phyloP scores from a whole-genome alignment of 192 early-diverging fungal genomes.

The Backusella australiensis region DNA sequence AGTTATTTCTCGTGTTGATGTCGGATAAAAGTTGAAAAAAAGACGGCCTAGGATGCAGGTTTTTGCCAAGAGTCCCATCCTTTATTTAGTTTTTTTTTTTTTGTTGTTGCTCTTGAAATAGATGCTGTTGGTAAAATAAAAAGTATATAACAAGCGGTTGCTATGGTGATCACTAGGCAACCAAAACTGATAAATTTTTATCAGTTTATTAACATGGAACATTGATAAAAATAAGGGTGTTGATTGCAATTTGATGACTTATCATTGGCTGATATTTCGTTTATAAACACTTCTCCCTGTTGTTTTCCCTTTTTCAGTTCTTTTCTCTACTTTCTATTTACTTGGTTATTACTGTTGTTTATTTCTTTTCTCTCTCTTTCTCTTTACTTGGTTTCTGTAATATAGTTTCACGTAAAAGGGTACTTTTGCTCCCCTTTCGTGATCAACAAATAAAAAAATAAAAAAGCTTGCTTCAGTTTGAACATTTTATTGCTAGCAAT shows the following conservation, averaged over 20 bases:
- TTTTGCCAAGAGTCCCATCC: not conserved
- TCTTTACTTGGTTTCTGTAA: not conserved
- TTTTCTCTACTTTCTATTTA: not conserved
- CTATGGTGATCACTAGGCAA: not conserved
- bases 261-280: conserved; percentile 5
- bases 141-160: not conserved
- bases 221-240: not conserved
- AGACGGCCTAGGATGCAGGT: not conserved
- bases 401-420: not conserved
- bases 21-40: not conserved
- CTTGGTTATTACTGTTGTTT: not conserved
- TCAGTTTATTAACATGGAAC: not conserved
- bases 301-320: not conserved
- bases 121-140: not conserved
- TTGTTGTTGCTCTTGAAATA: too few relatives aligned
- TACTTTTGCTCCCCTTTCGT: not conserved
- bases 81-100: not conserved
- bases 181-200: not conserved
- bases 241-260: not conserved
- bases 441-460: not conserved
- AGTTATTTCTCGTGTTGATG: not conserved
- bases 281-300: not conserved
- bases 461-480: not conserved
- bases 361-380: not conserved
- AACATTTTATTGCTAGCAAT: conserved; percentile 8